Evolutionary conservation across 768 basidiomycete genomes (phyloP), one percentile per base, ranked within the genome.

Genomic region (Auricularia cornea): DNA sequence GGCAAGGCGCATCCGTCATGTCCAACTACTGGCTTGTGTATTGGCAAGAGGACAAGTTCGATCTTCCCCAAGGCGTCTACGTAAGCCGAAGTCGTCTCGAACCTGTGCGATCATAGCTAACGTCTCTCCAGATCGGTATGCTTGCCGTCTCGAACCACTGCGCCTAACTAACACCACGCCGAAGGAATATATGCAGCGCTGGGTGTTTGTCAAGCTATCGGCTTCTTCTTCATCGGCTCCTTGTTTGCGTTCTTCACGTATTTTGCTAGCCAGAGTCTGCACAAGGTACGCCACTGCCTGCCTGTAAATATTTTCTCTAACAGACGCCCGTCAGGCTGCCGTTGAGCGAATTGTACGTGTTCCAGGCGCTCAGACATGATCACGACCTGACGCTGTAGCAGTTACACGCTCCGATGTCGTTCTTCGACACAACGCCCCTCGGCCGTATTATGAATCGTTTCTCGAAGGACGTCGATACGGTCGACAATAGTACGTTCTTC

Each of bases 361-460:
- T 59, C 83, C 23, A 48, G 23, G 44, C 20, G 20, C 20, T 48
- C 44, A 48, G 44, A 48, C 20, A 2, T 38, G n/a, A n/a, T 40
- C 8, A 8, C 38, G 38, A 8, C 8, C 4, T 48, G 20, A 48
- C 10, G 3, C 10, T 14, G 3, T 14, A 18, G 16, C 23, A 48
- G 44, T 18, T 95, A 81, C 83, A 86, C 71, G 90, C 92, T 0
- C 92, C 92, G 0, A 93, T 92, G 87, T 85, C 84, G 6, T 94
- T 93, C 77, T 95, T 93, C 70, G 94, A 95, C 70, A 93, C 87
- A 1, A 91, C 89, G 80, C 91, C 90, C 5, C 79, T 91, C 26
- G 94, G 94, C 18, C 84, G 92, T 12, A 90, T 97, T 66, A 88
- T 93, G 84, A 94, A 94, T 72, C 84, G 92, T 18, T 92, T 97